phyloP scores from a whole-genome alignment of 2,329 filamentous ascomycete species.

The Clathrospora elynae region DNA sequence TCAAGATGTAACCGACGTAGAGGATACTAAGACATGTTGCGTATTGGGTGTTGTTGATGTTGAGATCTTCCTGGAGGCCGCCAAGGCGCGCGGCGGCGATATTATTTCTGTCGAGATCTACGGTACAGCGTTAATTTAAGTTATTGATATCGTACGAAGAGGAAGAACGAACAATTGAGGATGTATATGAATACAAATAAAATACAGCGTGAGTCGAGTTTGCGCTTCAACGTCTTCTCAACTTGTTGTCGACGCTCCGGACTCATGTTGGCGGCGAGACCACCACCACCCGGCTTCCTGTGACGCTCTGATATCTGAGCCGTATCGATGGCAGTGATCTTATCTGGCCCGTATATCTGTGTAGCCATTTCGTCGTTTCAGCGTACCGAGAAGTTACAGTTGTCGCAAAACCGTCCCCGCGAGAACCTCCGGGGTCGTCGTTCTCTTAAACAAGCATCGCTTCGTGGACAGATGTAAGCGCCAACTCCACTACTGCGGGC shows the following conservation, averaged over 20 bases:
- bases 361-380: constrained; percentile 16
- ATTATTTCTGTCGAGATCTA: constrained; percentile 37
- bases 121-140: background rate
- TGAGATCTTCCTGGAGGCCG: constrained; percentile 40
- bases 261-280: constrained; percentile 32
- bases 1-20: constrained; percentile 23
- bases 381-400: too few species aligned
- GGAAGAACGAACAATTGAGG: constrained; percentile 37
- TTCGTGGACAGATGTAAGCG: too few species aligned
- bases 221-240: constrained; percentile 44
- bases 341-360: constrained; percentile 15
- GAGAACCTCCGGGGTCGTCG: too few species aligned
- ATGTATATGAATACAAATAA: constrained; percentile 47
- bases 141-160: background rate
- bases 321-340: constrained; percentile 10
- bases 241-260: constrained; percentile 38
- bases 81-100: constrained; percentile 44
- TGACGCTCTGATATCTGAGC: constrained; percentile 13
- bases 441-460: too few species aligned
- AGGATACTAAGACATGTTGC: constrained; percentile 43
- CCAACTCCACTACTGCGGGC: too few species aligned
- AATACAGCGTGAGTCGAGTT: constrained; percentile 41
- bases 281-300: constrained; percentile 15
- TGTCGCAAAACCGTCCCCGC: too few species aligned
- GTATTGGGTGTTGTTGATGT: constrained; percentile 40